phyloP scores from a whole-genome alignment of 1,284 basidiomycete species.

The Sporisorium reilianum region DNA sequence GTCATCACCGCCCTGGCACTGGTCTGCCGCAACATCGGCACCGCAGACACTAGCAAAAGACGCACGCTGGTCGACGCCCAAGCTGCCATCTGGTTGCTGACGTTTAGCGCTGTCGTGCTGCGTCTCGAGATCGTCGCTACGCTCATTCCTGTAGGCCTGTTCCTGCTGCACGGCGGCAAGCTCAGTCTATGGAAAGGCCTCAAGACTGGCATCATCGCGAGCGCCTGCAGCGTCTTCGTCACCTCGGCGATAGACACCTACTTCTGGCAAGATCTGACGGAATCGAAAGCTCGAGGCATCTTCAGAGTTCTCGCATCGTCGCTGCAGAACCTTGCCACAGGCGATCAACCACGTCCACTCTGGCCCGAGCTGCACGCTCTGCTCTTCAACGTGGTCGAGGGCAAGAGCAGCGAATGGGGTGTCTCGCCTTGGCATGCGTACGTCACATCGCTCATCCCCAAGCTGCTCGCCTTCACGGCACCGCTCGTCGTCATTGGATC shows the following conservation, averaged over 20 bases:
- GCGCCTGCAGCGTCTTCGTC: constrained; percentile 15
- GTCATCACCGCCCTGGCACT: constrained; percentile 77
- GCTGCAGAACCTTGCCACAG: neutral
- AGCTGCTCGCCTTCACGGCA: constrained; percentile 76
- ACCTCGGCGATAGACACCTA: constrained; percentile 80
- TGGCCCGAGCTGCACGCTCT: constrained; percentile 89
- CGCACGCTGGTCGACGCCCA: neutral
- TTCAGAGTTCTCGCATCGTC: neutral
- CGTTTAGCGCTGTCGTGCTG: constrained; percentile 79
- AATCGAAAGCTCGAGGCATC: constrained; percentile 3
- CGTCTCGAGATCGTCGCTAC: constrained; percentile 80
- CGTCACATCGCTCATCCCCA: constrained; percentile 79
- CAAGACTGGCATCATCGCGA: constrained; percentile 26
- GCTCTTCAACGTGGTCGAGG: constrained; percentile 87
- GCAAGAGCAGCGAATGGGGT: constrained; percentile 91
- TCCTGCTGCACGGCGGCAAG: constrained; percentile 25
- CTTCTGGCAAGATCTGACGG: constrained; percentile 77
- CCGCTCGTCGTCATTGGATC: constrained; percentile 77
- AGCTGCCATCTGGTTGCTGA: constrained; percentile 73
- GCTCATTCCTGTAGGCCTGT: constrained; percentile 54
- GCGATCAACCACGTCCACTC: constrained; percentile 62
- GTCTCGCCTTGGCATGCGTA: constrained; percentile 82
- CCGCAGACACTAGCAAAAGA: constrained; percentile 13
- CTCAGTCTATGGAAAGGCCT: constrained; percentile 21
- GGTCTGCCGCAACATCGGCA: constrained; percentile 71